Evolutionary conservation across 495 filamentous ascomycete species (phyloP), one percentile per base, ranked within the genome.

Genomic region (Penicillium mononematosum): DNA sequence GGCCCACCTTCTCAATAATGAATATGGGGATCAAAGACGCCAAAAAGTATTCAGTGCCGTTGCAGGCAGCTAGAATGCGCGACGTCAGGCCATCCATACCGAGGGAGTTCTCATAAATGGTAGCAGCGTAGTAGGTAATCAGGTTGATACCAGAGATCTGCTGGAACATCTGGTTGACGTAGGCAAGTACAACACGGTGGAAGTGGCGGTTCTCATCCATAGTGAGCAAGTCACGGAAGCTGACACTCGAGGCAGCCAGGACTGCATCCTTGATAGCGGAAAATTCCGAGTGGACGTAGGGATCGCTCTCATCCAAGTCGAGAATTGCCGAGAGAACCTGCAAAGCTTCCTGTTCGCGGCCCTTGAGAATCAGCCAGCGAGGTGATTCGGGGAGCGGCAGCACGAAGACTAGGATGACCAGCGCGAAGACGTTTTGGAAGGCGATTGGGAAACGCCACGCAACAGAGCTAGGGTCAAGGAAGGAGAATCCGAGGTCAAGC

Each of bases 91-190:
- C 75, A 53, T 71, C 73, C 54, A 90, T 81, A 1, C 78, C 76
- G 24, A 84, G 78, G 36, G 82, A 78, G 46, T 78, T 75, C 47
- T 83, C 69, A 59, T 88, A 86, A 55, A 91, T 85, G 3, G 83
- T 81, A 7, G 87, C 76, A 0, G 85, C 80, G 58, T 91, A 91
- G 64, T 89, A 88, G 0, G 86, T 88, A 54, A 90, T 86, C 9
- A 91, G 58, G 59, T 90, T 91, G 62, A 91, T 90, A 19, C 89
- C 89, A 4, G 78, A 81, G 29, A 89, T 84, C 58, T 92, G 88
- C 60, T 90, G 88, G 72, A 89, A 89, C 76, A 88, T 81, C 63
- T 90, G 88, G 66, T 88, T 90, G 65, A 89, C 81, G 66, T 89
- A 88, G 46, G 82, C 88, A 41, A 91, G 77, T 14, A 85, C 65